Percentiles rank a stretch among this genome's conserved stretches.
Conservation (phyloP, 345 rosid genomes). For the Nephelium lappaceum region DNA sequence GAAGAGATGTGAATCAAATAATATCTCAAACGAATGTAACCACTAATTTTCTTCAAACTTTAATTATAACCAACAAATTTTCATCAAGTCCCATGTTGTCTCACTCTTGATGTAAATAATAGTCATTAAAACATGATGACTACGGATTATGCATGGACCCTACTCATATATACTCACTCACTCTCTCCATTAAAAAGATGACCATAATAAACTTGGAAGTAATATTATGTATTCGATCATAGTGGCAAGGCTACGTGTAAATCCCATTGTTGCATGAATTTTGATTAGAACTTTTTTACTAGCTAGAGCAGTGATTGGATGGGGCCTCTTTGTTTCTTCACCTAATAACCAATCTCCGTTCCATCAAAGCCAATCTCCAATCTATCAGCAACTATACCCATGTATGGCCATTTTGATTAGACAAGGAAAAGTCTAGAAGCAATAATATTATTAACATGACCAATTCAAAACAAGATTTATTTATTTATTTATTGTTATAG, state of each 20-base stretch:
- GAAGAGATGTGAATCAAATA: no score
- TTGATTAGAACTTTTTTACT: not conserved
- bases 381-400: not conserved
- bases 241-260: not conserved
- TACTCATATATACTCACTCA: not conserved
- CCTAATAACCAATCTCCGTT: not conserved
- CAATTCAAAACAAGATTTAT: no score
- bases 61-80: no score
- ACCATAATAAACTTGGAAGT: not conserved
- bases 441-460: no score
- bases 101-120: no score
- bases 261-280: not conserved
- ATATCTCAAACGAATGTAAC: no score
- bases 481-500: no score
- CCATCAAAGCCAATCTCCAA: not conserved
- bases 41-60: no score
- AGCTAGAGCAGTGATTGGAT: not conserved
- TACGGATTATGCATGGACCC: not conserved
- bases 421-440: not conserved
- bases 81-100: no score
- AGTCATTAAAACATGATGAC: not conserved
- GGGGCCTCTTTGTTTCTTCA: not conserved
- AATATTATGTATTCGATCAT: not conserved
- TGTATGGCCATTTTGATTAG: not conserved
- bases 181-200: not conserved